A percentile compares a stretch with the other conserved stretches of the same genome.
Evolutionary conservation across 306 rosid species (phyloP).

Genomic region (Cajanus cajan): DNA sequence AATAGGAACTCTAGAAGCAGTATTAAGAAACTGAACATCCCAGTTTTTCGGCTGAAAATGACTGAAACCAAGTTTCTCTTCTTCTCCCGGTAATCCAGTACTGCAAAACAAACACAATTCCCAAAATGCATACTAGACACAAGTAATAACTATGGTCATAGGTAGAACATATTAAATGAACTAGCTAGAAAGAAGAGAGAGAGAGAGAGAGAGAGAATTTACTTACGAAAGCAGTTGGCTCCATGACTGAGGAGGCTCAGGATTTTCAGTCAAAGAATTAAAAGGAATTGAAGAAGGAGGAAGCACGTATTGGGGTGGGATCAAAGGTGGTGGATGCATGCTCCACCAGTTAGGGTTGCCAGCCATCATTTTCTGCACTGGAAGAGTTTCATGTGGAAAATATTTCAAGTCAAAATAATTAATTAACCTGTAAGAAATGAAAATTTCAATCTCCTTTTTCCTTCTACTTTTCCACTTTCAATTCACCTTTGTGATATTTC

Average conservation of each 20-base stretch:
- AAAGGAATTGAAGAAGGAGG: constrained; percentile 63
- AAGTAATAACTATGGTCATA: neutral
- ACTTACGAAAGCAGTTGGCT: constrained; percentile 67
- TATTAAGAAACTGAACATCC: constrained; percentile 48
- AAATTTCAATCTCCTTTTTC: constrained; percentile 13
- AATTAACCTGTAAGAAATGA: constrained; percentile 20
- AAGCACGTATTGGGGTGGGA: constrained; percentile 56
- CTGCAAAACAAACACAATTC: constrained; percentile 39
- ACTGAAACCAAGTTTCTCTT: constrained; percentile 48
- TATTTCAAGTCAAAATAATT: constrained; percentile 24
- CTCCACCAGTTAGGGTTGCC: constrained; percentile 96
- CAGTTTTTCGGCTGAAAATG: constrained; percentile 54
- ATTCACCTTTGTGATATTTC: constrained; percentile 52
- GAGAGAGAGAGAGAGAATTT: neutral
- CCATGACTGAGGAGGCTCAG: constrained; percentile 57
- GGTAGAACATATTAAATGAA: neutral
- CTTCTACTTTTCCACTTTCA: constrained; percentile 38
- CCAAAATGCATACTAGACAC: neutral
- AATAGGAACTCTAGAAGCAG: constrained; percentile 30
- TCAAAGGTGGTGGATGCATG: constrained; percentile 75
- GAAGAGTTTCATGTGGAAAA: neutral
- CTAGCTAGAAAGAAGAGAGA: neutral
- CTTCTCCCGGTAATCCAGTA: constrained; percentile 57
- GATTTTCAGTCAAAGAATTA: constrained; percentile 46
- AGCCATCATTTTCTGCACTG: constrained; percentile 72